Percentiles rank a stretch among this genome's conserved stretches.
Evolutionary conservation across 1,139 yeast species (phyloP).

Genomic region (Saccharomyces hybrid): DNA sequence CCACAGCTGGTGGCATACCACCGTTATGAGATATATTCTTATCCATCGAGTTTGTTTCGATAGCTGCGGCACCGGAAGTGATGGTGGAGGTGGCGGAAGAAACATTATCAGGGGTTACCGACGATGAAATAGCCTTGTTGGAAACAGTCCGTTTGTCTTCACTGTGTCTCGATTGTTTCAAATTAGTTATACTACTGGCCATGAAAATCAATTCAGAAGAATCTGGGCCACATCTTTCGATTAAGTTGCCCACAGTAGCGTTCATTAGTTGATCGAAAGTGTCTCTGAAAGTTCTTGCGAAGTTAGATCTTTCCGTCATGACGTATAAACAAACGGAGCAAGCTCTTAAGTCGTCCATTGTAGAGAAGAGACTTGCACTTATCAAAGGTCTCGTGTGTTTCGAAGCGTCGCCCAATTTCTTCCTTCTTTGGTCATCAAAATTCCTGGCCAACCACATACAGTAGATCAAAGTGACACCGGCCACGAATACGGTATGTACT

Average conservation of each 20-base stretch:
- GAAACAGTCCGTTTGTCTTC: neutral
- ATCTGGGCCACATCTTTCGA: conserved; percentile 49
- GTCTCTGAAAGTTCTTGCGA: conserved; percentile 50
- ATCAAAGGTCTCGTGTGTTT: conserved; percentile 48
- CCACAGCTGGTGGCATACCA: conserved; percentile 51
- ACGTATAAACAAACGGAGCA: conserved; percentile 52
- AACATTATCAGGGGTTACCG: neutral
- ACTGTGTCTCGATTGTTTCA: too few relatives aligned
- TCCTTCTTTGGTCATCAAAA: conserved; percentile 43
- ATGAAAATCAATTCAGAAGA: conserved; percentile 42
- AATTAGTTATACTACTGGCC: neutral
- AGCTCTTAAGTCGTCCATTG: conserved; percentile 50
- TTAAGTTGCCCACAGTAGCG: conserved; percentile 48
- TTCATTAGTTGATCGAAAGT: conserved; percentile 54
- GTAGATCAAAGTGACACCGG: conserved; percentile 53
- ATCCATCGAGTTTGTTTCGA: neutral
- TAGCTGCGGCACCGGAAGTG: neutral
- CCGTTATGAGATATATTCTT: conserved; percentile 18
- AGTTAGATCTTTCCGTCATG: conserved; percentile 53
- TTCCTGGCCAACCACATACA: conserved; percentile 56
- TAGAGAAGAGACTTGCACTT: conserved; percentile 42
- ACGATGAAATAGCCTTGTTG: neutral
- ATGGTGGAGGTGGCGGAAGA: neutral
- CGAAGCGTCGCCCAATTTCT: conserved; percentile 41
- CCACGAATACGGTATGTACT: conserved; percentile 53